phyloP scores from a whole-genome alignment of 2,329 filamentous ascomycete genomes.

The Achaetomium macrosporum region DNA sequence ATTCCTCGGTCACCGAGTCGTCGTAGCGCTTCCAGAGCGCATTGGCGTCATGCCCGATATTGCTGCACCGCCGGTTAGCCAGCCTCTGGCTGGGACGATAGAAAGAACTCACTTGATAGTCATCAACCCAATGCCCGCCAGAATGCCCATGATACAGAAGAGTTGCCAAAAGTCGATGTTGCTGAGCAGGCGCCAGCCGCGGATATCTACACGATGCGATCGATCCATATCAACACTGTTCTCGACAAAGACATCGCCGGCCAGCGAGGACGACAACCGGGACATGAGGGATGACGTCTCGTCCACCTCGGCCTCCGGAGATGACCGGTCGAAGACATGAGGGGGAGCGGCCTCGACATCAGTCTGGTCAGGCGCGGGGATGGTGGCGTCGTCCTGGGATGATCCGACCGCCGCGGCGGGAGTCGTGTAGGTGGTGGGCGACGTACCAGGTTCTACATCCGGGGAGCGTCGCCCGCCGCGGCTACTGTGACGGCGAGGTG shows the following conservation, averaged over 20 bases:
- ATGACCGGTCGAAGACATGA: slow-evolving; percentile 18
- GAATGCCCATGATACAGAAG: slow-evolving; percentile 79
- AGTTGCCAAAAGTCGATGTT: slow-evolving; percentile 84
- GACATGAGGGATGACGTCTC: slow-evolving; percentile 81
- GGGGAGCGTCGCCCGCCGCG: slow-evolving; percentile 35
- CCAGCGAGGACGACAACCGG: slow-evolving; percentile 49
- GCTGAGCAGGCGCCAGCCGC: slow-evolving; percentile 68
- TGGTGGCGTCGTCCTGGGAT: slow-evolving; percentile 13
- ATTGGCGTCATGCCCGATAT: slow-evolving; percentile 86
- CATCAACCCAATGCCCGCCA: slow-evolving; percentile 93
- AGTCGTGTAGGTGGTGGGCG: slow-evolving; percentile 36
- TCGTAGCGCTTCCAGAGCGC: slow-evolving; percentile 87
- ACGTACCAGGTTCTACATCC: slow-evolving; percentile 62
- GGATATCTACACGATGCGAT: slow-evolving; percentile 83
- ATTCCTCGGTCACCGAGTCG: slow-evolving; percentile 61
- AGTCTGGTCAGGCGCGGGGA: slow-evolving; percentile 4
- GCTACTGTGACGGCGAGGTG: slow-evolving; percentile 32
- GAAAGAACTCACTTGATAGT: slow-evolving; percentile 79
- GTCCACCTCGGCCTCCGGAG: slow-evolving; percentile 42
- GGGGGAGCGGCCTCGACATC: slow-evolving; percentile 26
- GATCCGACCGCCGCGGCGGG: slow-evolving; percentile 19
- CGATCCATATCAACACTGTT: slow-evolving; percentile 64
- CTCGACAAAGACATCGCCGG: slow-evolving; percentile 47
- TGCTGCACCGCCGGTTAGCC: slow-evolving; percentile 47
- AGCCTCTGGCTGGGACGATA: not conserved